Conservation (phyloP, 495 filamentous ascomycete species). For the Aspergillus conjunctus region DNA sequence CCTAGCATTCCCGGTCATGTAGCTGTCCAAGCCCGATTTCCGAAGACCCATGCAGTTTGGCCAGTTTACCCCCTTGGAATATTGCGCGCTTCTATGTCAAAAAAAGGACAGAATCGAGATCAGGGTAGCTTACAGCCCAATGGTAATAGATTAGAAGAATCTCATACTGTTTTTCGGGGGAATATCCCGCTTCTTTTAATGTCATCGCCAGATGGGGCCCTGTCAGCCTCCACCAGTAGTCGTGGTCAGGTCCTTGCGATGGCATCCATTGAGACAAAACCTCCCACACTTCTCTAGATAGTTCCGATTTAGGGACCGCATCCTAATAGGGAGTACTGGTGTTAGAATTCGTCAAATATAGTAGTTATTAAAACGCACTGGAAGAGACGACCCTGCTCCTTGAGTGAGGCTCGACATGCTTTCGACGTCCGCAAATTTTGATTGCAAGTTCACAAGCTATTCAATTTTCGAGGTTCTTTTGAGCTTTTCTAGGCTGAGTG, state of each 20-base stretch:
- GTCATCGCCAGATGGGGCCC: neutral
- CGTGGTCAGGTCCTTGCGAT: neutral
- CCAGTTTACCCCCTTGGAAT: no score
- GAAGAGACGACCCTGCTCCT: no score
- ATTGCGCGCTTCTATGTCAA: no score
- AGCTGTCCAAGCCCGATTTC: neutral
- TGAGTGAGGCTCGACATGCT: no score
- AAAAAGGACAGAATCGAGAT: neutral
- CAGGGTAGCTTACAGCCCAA: neutral
- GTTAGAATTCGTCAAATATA: no score
- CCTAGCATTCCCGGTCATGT: neutral
- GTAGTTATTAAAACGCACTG: no score
- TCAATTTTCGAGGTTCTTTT: no score
- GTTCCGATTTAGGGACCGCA: no score
- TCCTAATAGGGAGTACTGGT: no score
- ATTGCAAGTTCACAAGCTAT: no score
- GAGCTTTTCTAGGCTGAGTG: no score
- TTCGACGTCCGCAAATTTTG: no score
- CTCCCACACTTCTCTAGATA: neutral
- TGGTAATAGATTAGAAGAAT: slow-evolving; percentile 5
- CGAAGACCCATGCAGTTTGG: neutral
- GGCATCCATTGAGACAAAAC: neutral
- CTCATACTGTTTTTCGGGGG: neutral
- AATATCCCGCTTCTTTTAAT: neutral
- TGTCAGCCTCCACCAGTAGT: neutral